These are phyloP conservation scores for Apophysomyces elegans DNA, from an alignment of 371 early-diverging fungal genomes.

Conservation along the genomic window DNA sequence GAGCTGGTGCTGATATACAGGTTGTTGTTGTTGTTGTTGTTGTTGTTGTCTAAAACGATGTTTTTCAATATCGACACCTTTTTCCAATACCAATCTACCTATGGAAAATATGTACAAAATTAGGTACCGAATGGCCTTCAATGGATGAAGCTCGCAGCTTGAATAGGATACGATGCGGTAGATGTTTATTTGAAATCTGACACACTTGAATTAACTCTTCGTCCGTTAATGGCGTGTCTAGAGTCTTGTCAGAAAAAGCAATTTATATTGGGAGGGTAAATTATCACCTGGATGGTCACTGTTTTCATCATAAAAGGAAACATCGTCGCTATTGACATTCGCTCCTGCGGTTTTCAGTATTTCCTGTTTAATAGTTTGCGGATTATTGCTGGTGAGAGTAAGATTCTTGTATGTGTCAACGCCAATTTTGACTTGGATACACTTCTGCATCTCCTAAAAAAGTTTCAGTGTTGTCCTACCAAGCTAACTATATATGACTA, in stretches of 20 bases:
- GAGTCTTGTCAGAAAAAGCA: not conserved
- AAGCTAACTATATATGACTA: not conserved
- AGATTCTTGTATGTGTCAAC: constrained; percentile 46
- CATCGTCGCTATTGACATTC: constrained; percentile 32
- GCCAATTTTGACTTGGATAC: constrained; percentile 40
- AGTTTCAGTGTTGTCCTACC: not conserved
- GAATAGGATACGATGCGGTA: constrained; percentile 45
- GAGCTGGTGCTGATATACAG: constrained; percentile 12
- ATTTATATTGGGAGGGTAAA: constrained; percentile 6
- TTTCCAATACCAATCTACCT: constrained; percentile 8
- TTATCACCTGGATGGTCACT: constrained; percentile 41
- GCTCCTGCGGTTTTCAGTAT: constrained; percentile 45
- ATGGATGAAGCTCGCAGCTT: constrained; percentile 16
- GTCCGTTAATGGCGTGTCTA: constrained; percentile 43
- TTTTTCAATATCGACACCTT: not conserved
- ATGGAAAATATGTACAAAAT: constrained; percentile 7
- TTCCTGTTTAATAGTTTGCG: constrained; percentile 39
- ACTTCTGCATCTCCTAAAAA: constrained; percentile 17
- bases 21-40: not conserved
- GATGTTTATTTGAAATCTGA: constrained; percentile 43
- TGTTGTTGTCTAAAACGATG: not conserved
- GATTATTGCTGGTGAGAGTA: constrained; percentile 43
- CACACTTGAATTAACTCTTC: constrained; percentile 46
- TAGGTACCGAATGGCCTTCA: constrained; percentile 1
- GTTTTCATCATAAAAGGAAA: constrained; percentile 48